Base-by-base conservation (phyloP, 495 filamentous ascomycete genomes). In the Aspergillus bridgeri region DNA sequence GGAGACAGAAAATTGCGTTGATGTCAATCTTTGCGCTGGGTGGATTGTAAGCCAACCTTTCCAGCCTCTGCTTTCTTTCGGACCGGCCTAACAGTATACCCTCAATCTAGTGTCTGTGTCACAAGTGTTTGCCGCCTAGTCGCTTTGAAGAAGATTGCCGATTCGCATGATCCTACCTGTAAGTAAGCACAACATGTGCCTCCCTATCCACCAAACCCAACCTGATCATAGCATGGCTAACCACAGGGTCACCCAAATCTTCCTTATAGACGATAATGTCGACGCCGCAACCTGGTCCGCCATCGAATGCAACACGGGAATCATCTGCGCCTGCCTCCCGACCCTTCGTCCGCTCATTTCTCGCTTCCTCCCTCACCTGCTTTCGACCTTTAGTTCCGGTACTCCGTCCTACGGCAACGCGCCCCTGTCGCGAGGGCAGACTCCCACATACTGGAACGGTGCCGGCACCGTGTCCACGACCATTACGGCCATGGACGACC, bases 241-340 rank as follows among this genome's bases (percentile, higher is more conserved):
- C 33, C 45, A 22, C n/a, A 42, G 22, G 29, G 20, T 48, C 53
- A n/a, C n/a, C n/a, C n/a, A n/a, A 61, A 64, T 38, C 33, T 38
- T 13, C 8, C 6, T 38, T 18, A 46, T 46, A 78, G 76, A 75
- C 65, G 79, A 86, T 59, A 84, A 83, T 63, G 77, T 85, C 45
- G 76, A 78, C 48, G 77, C 79, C 1, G 83, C 82, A 0, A 79
- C 78, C 56, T 97, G 91, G 91, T 92, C 89, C 27, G 87, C 88
- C n/a, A 81, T 97, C 54, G 92, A 96, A 75, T 91, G 94, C 70
- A 92, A 96, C 66, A 79, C 77, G 0, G 85, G 90, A n/a, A 94
- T 96, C 62, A 87, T 92, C 59, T 93, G 89, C 63, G 91, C 88
- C 52, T 96, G 90, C 64, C 83, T 96, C 17, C 92, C 92, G 9